Evolutionary conservation across 805 yeast genomes (phyloP).

Genomic region (Sporopachydermia lactativora): DNA sequence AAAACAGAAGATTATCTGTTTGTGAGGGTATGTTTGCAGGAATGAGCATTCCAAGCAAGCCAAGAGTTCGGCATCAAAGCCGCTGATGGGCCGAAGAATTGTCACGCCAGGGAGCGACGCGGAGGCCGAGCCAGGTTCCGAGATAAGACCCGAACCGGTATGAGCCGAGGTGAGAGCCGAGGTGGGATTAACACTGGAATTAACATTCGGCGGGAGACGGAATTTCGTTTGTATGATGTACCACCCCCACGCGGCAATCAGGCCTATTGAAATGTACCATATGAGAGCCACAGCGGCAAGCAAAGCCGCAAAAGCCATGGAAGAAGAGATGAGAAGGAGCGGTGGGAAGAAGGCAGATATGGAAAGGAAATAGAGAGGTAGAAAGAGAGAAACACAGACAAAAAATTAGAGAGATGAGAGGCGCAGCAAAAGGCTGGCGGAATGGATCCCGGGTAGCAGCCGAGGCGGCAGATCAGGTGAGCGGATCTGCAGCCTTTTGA

Average conservation of each 20-base stretch:
- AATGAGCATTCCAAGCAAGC: slow-evolving; percentile 56
- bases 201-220: not conserved
- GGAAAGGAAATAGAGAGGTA: no score
- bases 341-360: no score
- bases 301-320: not conserved
- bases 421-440: no score
- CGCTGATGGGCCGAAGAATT: slow-evolving; percentile 71
- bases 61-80: slow-evolving; percentile 63
- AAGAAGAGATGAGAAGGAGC: no score
- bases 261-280: not conserved
- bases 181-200: not conserved
- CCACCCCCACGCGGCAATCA: not conserved
- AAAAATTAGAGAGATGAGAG: no score
- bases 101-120: slow-evolving; percentile 42
- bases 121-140: slow-evolving; percentile 30
- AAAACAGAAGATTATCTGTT: slow-evolving; percentile 68
- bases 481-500: no score
- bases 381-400: no score
- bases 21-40: slow-evolving; percentile 52
- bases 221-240: not conserved
- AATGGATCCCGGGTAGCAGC: no score
- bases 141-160: slow-evolving; percentile 34
- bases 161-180: no score
- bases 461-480: no score
- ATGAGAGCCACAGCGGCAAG: not conserved